A percentile compares a stretch with the other conserved stretches of the same genome.
Evolutionary conservation across 768 basidiomycete genomes (phyloP).

Genomic region (Mycena indigotica): DNA sequence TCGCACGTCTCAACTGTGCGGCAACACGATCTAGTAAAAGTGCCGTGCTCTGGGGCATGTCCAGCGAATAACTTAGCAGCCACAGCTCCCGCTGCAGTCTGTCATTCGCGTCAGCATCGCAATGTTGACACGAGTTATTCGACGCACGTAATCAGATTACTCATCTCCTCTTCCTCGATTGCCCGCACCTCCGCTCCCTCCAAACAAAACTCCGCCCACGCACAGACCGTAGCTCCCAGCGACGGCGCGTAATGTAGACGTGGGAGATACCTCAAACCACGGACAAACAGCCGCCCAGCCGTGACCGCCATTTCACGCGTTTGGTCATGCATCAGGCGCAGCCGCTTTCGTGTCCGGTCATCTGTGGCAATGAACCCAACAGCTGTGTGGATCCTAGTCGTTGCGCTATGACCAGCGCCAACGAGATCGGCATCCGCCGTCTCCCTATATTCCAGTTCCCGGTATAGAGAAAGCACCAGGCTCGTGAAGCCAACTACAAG

Average conservation of each 20-base stretch:
- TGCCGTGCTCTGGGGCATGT: neutral
- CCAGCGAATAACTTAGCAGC: neutral
- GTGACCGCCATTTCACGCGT: neutral
- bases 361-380: neutral
- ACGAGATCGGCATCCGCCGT: neutral
- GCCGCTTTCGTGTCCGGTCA: neutral
- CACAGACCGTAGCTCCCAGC: neutral
- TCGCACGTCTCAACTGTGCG: neutral
- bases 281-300: neutral
- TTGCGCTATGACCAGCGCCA: neutral
- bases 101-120: neutral
- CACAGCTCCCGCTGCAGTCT: neutral
- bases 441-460: neutral
- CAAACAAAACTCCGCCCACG: constrained; percentile 3
- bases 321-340: neutral
- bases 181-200: neutral
- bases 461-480: neutral
- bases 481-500: neutral
- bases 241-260: neutral
- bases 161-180: neutral
- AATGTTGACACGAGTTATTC: neutral
- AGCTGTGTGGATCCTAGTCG: neutral
- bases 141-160: neutral
- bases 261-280: neutral
- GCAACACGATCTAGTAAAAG: neutral